Evolutionary conservation across 1,284 basidiomycete genomes (phyloP).

Genomic region (Hemileia vastatrix): DNA sequence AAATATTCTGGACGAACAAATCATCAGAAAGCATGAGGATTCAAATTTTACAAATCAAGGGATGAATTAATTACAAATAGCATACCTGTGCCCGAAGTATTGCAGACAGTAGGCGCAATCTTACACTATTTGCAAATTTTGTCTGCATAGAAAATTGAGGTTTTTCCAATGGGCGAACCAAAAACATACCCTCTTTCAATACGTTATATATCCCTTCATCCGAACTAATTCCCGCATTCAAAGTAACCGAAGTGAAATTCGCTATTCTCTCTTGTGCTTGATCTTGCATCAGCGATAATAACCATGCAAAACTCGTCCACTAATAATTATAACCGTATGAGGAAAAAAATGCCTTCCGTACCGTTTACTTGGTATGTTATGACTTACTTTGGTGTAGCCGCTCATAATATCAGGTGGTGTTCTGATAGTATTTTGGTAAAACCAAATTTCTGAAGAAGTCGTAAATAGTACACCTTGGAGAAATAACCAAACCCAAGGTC

Average conservation of each 20-base stretch:
- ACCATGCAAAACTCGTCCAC: conserved; percentile 23
- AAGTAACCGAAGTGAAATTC: conserved; percentile 8
- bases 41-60: too few relatives aligned
- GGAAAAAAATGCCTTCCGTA: too few relatives aligned
- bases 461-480: conserved; percentile 19
- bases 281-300: conserved; percentile 18
- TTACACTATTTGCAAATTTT: conserved; percentile 11
- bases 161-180: conserved; percentile 7
- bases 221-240: conserved; percentile 16
- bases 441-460: conserved; percentile 22
- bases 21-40: too few relatives aligned
- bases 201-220: conserved; percentile 22
- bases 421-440: conserved; percentile 16
- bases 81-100: conserved; percentile 20
- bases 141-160: conserved; percentile 9
- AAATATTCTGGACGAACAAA: conserved; percentile 17
- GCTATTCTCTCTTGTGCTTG: conserved; percentile 14
- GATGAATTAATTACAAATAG: neutral
- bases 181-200: conserved; percentile 14
- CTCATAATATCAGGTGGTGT: conserved; percentile 22
- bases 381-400: conserved; percentile 19
- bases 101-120: conserved; percentile 13
- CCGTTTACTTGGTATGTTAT: too few relatives aligned
- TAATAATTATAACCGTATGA: too few relatives aligned
- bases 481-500: conserved; percentile 17